Evolutionary conservation across 495 filamentous ascomycete genomes (phyloP).

Genomic region (Tuber melanosporum): DNA sequence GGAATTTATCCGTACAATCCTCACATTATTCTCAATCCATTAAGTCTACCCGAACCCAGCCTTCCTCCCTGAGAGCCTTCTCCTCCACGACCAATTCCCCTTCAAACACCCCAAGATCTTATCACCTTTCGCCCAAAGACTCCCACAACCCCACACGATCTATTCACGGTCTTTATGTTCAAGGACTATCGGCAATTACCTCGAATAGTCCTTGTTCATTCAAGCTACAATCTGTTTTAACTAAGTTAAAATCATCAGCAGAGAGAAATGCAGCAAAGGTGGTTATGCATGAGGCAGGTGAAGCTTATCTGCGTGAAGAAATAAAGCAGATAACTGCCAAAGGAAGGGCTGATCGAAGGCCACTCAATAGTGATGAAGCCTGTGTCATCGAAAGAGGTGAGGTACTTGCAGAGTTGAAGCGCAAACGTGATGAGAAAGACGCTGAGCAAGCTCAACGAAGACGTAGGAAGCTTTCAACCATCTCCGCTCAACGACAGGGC

Average conservation of each 20-base stretch:
- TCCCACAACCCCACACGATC: not conserved
- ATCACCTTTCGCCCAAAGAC: not conserved
- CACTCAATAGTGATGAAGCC: slow-evolving; percentile 5
- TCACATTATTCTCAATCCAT: not conserved
- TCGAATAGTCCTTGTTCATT: not conserved
- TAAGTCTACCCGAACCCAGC: not conserved
- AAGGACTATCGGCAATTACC: not conserved
- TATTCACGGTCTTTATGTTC: not conserved
- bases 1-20: slow-evolving; percentile 9
- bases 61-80: too few species aligned
- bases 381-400: slow-evolving; percentile 6
- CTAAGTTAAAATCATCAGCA: not conserved
- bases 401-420: slow-evolving; percentile 8
- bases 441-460: not conserved
- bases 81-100: not conserved
- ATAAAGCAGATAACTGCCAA: not conserved
- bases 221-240: not conserved
- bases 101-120: not conserved
- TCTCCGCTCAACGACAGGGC: too few species aligned
- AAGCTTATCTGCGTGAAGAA: not conserved
- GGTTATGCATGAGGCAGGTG: slow-evolving; percentile 2
- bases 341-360: slow-evolving; percentile 2
- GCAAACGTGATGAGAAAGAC: slow-evolving; percentile 3
- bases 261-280: slow-evolving; percentile 10
- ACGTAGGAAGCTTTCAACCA: not conserved